These are phyloP conservation scores for Colletotrichum liaoningense DNA, from an alignment of 2,329 filamentous ascomycete species.

Conservation along the genomic window DNA sequence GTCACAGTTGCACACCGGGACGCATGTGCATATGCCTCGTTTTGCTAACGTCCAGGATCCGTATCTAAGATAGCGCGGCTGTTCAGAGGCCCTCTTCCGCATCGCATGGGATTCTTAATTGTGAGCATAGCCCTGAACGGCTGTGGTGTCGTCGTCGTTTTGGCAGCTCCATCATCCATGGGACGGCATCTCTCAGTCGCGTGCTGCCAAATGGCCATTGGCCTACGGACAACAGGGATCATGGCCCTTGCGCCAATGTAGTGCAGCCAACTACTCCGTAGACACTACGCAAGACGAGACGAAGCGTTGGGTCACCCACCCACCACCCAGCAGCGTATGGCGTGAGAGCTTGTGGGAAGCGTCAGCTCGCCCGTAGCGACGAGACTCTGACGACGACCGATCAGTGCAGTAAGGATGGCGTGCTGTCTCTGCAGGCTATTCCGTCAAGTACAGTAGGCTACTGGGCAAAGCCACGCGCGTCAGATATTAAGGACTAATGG, in stretches of 20 bases:
- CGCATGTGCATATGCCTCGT: constrained; percentile 23
- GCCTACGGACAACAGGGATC: constrained; percentile 16
- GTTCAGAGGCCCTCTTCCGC: background rate
- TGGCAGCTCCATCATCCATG: constrained; percentile 11
- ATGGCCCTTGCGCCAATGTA: constrained; percentile 11
- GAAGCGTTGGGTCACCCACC: background rate
- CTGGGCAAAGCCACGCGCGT: background rate
- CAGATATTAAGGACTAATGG: background rate
- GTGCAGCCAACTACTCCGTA: background rate
- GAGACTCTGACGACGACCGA: background rate
- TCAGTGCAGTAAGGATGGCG: background rate
- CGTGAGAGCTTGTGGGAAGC: background rate
- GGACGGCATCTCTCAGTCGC: constrained; percentile 17
- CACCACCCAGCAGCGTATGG: background rate
- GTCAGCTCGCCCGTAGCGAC: background rate
- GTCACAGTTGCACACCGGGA: constrained; percentile 24
- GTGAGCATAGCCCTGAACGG: constrained; percentile 6
- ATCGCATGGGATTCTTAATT: background rate
- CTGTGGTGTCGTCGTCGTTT: background rate
- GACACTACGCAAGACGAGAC: constrained; percentile 13
- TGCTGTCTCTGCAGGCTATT: background rate
- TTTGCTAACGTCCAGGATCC: constrained; percentile 9
- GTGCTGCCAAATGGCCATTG: background rate
- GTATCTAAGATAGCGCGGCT: background rate
- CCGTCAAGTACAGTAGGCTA: background rate